Evolutionary conservation across 306 rosid species (phyloP), one percentile per base, ranked within the genome.

Genomic region (Prunus mira): DNA sequence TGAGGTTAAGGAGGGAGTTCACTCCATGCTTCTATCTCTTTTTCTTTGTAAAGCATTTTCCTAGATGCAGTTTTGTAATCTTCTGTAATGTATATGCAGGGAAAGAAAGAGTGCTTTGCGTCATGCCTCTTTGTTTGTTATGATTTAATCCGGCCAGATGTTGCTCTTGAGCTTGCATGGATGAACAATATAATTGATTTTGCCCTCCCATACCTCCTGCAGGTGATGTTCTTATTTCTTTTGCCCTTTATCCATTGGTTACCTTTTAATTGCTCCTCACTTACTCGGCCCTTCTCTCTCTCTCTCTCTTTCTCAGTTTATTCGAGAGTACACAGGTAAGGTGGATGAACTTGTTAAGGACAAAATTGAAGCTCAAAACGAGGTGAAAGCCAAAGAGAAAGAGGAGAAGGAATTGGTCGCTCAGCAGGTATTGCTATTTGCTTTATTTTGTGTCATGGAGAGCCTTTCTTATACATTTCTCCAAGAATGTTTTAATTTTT

Each of bases 121-220:
- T 89, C 99, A 17, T 92, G 99, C 75, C 96, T 96, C 79, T 96
- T 92, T 87, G 98, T 96, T 78, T 91, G 99, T 78, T 96, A 92
- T 63, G 99, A 96, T 85, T 81, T 96, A 72, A 85, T 96, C 78
- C 89, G 93, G 80, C 88, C 96, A 34, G 98, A 96, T 18, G 77
- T 92, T 77, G 97, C 91, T 69, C 91, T 96, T 69, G 99, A 96
- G 78, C 93, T 92, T 69, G 93, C 99, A 43, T 96, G 99, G 99
- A 79, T 86, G 84, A 87, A 96, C 84, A 92, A 92, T 74, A 90
- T 96, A 87, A 85, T 91, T 22, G 97, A 92, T 82, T 96, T 96
- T 78, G 90, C 98, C 55, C 89, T 92, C 72, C 99, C 99, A 65
- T 92, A 92, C 71, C 90, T 96, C 63, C 81, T 92, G 69, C 97